phyloP scores from a whole-genome alignment of 2,329 filamentous ascomycete species.

The Phaeosphaeriaceae sp. region DNA sequence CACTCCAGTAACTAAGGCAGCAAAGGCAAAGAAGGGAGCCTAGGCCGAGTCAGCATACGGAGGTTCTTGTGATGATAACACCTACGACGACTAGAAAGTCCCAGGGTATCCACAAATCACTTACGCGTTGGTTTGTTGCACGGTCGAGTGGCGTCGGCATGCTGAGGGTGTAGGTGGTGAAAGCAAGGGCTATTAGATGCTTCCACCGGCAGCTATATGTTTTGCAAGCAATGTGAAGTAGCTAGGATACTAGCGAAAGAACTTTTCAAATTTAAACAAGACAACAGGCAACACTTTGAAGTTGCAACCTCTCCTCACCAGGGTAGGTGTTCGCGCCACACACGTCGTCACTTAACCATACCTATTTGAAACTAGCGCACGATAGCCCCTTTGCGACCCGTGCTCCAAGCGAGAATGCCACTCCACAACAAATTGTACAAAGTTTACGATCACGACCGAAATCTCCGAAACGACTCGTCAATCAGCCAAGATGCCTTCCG shows the following conservation, averaged over 20 bases:
- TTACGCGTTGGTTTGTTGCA: conserved; percentile 54
- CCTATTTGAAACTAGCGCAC: conserved; percentile 23
- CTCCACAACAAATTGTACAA: conserved; percentile 40
- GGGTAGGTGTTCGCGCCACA: conserved; percentile 26
- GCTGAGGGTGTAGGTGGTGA: conserved; percentile 12
- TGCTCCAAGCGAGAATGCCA: conserved; percentile 45
- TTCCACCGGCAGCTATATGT: neutral
- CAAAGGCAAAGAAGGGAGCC: conserved; percentile 62
- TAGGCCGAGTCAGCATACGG: conserved; percentile 14
- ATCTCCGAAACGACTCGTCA: conserved; percentile 24
- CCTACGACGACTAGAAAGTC: conserved; percentile 31
- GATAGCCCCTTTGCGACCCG: conserved; percentile 34
- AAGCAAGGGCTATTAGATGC: neutral
- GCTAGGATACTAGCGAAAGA: neutral
- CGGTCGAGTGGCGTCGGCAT: conserved; percentile 60
- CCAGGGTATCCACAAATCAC: conserved; percentile 26
- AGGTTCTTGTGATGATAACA: conserved; percentile 5
- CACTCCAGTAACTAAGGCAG: conserved; percentile 79
- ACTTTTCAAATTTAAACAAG: neutral
- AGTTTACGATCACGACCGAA: conserved; percentile 29
- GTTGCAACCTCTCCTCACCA: conserved; percentile 10
- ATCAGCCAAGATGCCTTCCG: conserved; percentile 88
- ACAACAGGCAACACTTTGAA: conserved; percentile 12
- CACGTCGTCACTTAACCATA: conserved; percentile 31
- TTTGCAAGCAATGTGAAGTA: neutral